These are phyloP conservation scores for Priceomyces medius DNA, from an alignment of 805 yeast species.

Conservation along the genomic window DNA sequence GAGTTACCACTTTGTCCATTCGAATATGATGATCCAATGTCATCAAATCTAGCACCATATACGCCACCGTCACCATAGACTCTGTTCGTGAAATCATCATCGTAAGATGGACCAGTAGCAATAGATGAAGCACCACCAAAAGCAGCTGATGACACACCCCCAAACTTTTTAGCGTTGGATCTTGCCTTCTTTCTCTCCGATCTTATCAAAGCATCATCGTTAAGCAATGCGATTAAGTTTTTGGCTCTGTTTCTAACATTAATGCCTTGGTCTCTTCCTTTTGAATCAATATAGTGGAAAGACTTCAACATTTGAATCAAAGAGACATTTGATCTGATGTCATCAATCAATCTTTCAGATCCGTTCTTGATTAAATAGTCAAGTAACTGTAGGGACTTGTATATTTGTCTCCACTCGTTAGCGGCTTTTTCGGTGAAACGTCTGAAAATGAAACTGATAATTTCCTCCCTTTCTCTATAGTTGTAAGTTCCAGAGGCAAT, in stretches of 20 bases:
- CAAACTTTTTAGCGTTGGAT: constrained; percentile 77
- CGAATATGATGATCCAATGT: constrained; percentile 45
- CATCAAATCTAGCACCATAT: constrained; percentile 64
- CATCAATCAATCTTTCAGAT: constrained; percentile 92
- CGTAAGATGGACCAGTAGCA: constrained; percentile 30
- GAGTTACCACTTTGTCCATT: constrained; percentile 33
- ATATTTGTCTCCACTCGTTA: constrained; percentile 97
- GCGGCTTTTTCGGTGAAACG: constrained; percentile 96
- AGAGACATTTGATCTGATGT: constrained; percentile 78
- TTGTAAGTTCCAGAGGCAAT: constrained; percentile 94
- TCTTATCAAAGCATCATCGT: constrained; percentile 74
- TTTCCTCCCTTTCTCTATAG: constrained; percentile 76
- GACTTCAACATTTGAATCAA: constrained; percentile 84
- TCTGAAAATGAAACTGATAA: constrained; percentile 71
- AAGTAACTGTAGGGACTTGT: constrained; percentile 86
- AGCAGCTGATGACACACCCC: constrained; percentile 62
- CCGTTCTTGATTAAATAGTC: constrained; percentile 93
- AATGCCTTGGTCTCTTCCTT: constrained; percentile 94
- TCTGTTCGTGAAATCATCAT: constrained; percentile 49
- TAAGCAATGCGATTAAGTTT: constrained; percentile 64
- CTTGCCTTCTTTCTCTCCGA: constrained; percentile 89
- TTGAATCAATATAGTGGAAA: constrained; percentile 90
- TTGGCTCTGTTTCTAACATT: constrained; percentile 92
- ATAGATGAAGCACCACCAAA: constrained; percentile 51
- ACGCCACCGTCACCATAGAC: constrained; percentile 74